Evolutionary conservation across 257 asterid species (phyloP).

Genomic region (Verbena officinalis): DNA sequence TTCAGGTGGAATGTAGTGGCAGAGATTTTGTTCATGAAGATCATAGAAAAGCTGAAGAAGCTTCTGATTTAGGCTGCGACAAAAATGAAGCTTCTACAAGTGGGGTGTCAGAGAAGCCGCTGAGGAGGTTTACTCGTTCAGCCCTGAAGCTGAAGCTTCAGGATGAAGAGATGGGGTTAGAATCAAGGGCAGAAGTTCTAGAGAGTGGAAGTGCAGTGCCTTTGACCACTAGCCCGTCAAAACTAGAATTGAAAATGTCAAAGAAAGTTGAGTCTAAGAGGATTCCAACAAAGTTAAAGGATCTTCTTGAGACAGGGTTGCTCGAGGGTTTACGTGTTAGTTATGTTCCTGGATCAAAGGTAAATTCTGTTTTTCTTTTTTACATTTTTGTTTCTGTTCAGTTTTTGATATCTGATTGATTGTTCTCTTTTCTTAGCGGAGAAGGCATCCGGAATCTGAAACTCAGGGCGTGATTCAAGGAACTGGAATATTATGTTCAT

Average conservation of each 20-base stretch:
- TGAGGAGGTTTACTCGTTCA: constrained; percentile 66
- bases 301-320: constrained; percentile 84
- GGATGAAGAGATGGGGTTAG: constrained; percentile 35
- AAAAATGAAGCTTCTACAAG: constrained; percentile 33
- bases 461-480: constrained; percentile 72
- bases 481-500: constrained; percentile 73
- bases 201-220: constrained; percentile 25
- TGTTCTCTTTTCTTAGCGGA: constrained; percentile 42
- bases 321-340: constrained; percentile 77
- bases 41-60: constrained; percentile 12
- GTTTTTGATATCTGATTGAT: constrained; percentile 21
- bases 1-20: constrained; percentile 31
- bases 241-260: constrained; percentile 69
- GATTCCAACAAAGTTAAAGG: constrained; percentile 63
- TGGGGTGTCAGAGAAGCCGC: constrained; percentile 35
- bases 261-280: constrained; percentile 61
- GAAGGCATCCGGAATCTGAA: constrained; percentile 47
- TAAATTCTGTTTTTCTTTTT: too few species aligned
- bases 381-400: background rate
- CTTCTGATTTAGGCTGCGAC: constrained; percentile 34
- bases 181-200: constrained; percentile 33
- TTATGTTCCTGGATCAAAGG: constrained; percentile 68
- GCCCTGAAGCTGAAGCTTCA: constrained; percentile 48
- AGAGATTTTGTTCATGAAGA: constrained; percentile 28
- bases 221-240: constrained; percentile 41